phyloP scores from a whole-genome alignment of 1,284 basidiomycete genomes.

The Schizophyllum amplum region DNA sequence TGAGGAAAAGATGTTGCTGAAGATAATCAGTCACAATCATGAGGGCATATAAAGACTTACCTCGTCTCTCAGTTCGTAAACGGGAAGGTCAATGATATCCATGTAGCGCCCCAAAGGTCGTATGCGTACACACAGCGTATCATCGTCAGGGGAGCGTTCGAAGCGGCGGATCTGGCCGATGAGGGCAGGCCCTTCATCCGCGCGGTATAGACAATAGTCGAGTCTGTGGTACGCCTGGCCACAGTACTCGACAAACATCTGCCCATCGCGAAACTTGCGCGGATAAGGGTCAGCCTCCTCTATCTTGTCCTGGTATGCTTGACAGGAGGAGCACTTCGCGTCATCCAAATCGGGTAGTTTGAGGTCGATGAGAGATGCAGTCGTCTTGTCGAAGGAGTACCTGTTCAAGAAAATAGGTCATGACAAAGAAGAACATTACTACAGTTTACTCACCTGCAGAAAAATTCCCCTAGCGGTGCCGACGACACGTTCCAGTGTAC shows the following conservation, averaged over 20 bases:
- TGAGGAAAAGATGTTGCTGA: background rate
- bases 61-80: background rate
- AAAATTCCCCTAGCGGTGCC: constrained; percentile 35
- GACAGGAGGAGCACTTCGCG: background rate
- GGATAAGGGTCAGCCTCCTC: background rate
- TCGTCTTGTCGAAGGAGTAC: background rate
- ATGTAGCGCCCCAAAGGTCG: background rate
- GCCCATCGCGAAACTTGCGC: background rate
- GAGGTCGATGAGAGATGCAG: background rate
- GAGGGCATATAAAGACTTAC: background rate
- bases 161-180: constrained; percentile 7
- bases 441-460: constrained; percentile 45
- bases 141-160: background rate
- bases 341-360: background rate
- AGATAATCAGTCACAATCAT: background rate
- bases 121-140: constrained; percentile 1
- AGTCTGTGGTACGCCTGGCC: constrained; percentile 41
- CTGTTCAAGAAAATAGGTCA: background rate
- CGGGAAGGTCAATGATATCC: background rate
- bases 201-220: constrained; percentile 47
- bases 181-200: constrained; percentile 25
- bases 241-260: constrained; percentile 24
- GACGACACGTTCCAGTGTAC: constrained; percentile 12
- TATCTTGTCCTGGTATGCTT: background rate
- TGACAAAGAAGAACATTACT: background rate